These are phyloP conservation scores for Pneumocystis murina DNA, from an alignment of 1,139 yeast species.

Conservation along the genomic window DNA sequence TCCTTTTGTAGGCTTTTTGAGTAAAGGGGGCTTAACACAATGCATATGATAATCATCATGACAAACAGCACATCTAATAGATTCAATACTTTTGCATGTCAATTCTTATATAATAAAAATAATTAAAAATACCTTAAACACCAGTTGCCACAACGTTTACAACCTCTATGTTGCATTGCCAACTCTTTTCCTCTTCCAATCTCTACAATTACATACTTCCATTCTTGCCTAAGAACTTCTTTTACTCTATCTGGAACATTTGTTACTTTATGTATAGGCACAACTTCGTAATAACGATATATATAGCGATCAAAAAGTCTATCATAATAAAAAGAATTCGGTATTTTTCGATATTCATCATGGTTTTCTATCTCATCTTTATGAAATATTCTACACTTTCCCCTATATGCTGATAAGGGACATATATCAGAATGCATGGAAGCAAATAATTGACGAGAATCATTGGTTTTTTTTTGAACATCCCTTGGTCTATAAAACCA, in stretches of 20 bases:
- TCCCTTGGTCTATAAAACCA: conserved; percentile 91
- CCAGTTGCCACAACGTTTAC: conserved; percentile 75
- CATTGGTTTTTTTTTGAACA: conserved; percentile 49
- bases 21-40: conserved; percentile 75
- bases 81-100: conserved; percentile 33
- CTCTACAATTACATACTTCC: conserved; percentile 64
- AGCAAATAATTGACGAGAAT: conserved; percentile 63
- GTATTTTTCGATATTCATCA: conserved; percentile 40
- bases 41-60: conserved; percentile 55
- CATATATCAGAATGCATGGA: conserved; percentile 81
- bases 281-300: conserved; percentile 65
- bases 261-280: conserved; percentile 42
- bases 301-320: conserved; percentile 77
- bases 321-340: conserved; percentile 73
- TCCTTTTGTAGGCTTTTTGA: conserved; percentile 70
- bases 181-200: conserved; percentile 52
- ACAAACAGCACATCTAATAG: conserved; percentile 76
- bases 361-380: conserved; percentile 47
- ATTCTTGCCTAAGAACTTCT: conserved; percentile 50
- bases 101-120: neutral
- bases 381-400: conserved; percentile 56
- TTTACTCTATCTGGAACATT: conserved; percentile 48
- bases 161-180: conserved; percentile 48
- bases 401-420: conserved; percentile 63
- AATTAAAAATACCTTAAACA: conserved; percentile 30